Evolutionary conservation across 441 rosid species (phyloP), one percentile per base, ranked within the genome.

Genomic region (Syzygium syzygioides): DNA sequence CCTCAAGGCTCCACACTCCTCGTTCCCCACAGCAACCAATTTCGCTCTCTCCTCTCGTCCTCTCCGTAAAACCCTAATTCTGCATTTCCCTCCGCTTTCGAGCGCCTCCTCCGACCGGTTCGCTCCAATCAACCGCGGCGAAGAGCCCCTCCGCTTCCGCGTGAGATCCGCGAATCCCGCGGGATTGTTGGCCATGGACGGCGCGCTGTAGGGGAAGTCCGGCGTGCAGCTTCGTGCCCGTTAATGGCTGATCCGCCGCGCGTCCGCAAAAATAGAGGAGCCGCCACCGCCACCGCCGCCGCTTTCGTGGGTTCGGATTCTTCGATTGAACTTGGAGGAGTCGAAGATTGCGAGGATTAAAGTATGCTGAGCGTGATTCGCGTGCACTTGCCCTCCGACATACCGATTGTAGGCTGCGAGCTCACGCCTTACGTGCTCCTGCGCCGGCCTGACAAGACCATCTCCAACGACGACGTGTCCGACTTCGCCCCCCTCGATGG

Each of bases 331-430:
- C 88, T 91, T n/a, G 89, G 25, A 79, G 66, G 92, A 87, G 90
- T 92, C 89, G 89, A 91, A 60, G 89, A 89, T 89, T 91, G 90
- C 68, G 90, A 90, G 89, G 91, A 93, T 90, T 91, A 90, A 90
- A 62, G 34, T 89, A 98, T 98, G 99, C 98, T 98, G 95, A 96
- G 97, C 95, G 99, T 98, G 98, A 92, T 97, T 89, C 98, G 99
- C 64, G 95, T 97, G 93, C 98, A 97, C 91, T 96, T 98, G 55
- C 99, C 99, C 88, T 97, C 99, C 88, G 99, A 97, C 92, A 97
- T 96, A 76, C 99, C 99, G 59, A 97, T 97, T 93, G 99, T 97
- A 85, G 99, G 99, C 91, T 96, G 99, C 90, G 99, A 98, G 92
- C 94, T 98, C 88, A 95, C 99, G 88, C 99, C 99, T 86, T 96